Base-by-base conservation (phyloP, 352 stramenopile genomes). In the Phytophthora cactorum region DNA sequence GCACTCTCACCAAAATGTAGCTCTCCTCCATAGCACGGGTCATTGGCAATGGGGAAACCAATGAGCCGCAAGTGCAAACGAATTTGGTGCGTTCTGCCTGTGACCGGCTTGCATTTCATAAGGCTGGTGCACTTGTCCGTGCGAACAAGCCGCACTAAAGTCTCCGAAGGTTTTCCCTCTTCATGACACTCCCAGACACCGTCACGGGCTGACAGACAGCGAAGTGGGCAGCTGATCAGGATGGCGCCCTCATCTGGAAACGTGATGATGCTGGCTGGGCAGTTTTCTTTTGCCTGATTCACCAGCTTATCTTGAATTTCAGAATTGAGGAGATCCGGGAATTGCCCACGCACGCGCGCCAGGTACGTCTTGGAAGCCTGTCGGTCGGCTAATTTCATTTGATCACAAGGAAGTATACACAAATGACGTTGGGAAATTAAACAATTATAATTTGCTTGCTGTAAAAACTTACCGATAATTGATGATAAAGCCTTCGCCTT, bases 21-120 rank as follows among this genome's bases (percentile, higher is more conserved):
- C 43, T 98, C 68, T 36, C 97, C 97, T 56, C 97, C 97, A 73
- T 99, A 99, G 77, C 96, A 98, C 27, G 96, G 94, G 68, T 99
- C 97, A 68, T 99, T 99, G 9, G 96, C 96, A 79, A 99, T 99
- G 2, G 97, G 93, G 62, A 91, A 93, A 9, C 87, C 87, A 51
- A 97, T 75, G 17, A 97, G 79, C 65, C 98, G 95, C 46, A 99
- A 78, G 63, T 99, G 97, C 22, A 99, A 75, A 12, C 97, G 92
- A 68, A 99, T 98, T 76, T 99, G 97, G 79, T 99, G 97, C 29
- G 96, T 99, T 54, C 97, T 84, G 47, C 97, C 97, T 6, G 97
- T 99, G 43, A 97, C 78, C 5, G 97, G 96, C 55, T 97, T 94
- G 74, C 91, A 98, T 56, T 98, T 62, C 17, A 99, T 78, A 43